phyloP scores from a whole-genome alignment of 164 flowering plant genomes.

The Buxus sempervirens region DNA sequence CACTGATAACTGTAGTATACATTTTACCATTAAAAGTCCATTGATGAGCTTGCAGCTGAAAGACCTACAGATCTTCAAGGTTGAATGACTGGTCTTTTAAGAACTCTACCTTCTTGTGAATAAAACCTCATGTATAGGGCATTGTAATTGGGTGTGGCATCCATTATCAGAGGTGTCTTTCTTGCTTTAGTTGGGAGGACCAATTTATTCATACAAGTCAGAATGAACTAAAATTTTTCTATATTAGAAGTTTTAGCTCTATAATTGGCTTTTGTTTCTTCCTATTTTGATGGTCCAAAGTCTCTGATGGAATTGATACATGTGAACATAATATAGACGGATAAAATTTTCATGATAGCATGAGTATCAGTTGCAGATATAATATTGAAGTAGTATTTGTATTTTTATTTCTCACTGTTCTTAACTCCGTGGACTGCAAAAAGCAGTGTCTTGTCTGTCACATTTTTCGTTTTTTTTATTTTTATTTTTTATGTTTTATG shows the following conservation, averaged over 20 bases:
- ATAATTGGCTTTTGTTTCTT: neutral
- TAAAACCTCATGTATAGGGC: too few species aligned
- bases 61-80: neutral
- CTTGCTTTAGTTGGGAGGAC: neutral
- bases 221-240: neutral
- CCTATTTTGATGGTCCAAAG: neutral
- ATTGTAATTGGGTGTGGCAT: too few species aligned
- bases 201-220: neutral
- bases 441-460: too few species aligned
- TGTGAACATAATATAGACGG: neutral
- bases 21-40: neutral
- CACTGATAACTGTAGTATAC: neutral
- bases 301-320: neutral
- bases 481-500: too few species aligned
- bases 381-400: neutral
- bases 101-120: neutral
- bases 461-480: too few species aligned
- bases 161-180: neutral
- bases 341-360: neutral
- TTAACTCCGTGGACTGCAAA: too few species aligned
- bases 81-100: neutral
- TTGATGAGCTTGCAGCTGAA: neutral
- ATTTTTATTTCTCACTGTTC: neutral
- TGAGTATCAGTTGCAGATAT: neutral
- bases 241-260: neutral